These are phyloP conservation scores for Neofusicoccum kwambonambiense DNA, from an alignment of 2,329 filamentous ascomycete genomes.

Conservation along the genomic window DNA sequence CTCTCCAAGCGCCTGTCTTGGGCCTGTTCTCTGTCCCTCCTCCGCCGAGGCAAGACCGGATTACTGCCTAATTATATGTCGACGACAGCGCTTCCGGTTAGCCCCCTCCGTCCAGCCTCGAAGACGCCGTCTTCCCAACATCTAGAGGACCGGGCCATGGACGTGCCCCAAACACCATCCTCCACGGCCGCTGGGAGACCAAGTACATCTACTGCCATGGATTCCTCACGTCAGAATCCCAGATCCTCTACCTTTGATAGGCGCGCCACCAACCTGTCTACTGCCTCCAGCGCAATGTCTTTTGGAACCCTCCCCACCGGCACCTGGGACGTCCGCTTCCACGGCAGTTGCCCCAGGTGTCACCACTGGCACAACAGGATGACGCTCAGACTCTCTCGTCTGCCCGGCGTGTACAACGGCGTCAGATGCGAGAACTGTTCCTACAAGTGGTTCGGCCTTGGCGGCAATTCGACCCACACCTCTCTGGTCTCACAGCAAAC, in stretches of 20 bases:
- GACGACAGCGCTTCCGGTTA: neutral
- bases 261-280: neutral
- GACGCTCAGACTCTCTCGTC: constrained; percentile 8
- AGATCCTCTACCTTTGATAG: neutral
- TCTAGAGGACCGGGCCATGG: neutral
- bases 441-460: constrained; percentile 21
- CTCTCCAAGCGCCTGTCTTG: neutral
- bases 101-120: neutral
- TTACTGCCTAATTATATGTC: neutral
- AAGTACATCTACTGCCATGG: neutral
- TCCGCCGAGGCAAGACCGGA: constrained; percentile 4
- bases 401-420: constrained; percentile 17
- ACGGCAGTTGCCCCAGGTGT: constrained; percentile 20
- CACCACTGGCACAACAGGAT: constrained; percentile 20
- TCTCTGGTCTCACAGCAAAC: constrained; percentile 20
- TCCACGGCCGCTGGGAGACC: neutral
- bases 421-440: constrained; percentile 20
- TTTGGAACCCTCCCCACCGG: constrained; percentile 8
- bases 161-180: neutral
- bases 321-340: constrained; percentile 15
- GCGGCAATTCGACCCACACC: constrained; percentile 20
- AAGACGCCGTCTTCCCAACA: neutral
- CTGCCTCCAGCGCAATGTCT: constrained; percentile 11
- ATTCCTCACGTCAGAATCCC: neutral
- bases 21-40: neutral